Evolutionary conservation across 345 rosid genomes (phyloP).

Genomic region (Laguncularia racemosa): DNA sequence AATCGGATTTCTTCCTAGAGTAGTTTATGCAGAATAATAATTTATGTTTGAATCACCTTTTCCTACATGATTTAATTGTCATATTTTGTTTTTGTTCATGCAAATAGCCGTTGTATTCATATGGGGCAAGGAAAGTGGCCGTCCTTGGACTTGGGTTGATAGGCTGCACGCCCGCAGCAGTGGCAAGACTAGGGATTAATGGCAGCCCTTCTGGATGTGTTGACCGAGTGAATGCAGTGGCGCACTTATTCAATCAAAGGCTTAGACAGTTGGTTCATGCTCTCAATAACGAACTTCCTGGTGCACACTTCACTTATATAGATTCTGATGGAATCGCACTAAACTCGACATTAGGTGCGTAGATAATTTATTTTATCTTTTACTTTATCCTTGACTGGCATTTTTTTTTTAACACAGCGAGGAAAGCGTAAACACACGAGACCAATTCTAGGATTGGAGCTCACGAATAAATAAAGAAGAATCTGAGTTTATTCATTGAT

Average conservation of each 20-base stretch:
- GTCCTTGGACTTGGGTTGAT: constrained; percentile 23
- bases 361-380: too few species aligned
- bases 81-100: neutral
- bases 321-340: constrained; percentile 1
- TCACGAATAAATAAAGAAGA: too few species aligned
- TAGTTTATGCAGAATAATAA: too few species aligned
- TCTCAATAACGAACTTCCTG: constrained; percentile 11
- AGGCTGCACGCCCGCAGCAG: constrained; percentile 16
- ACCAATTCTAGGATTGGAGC: too few species aligned
- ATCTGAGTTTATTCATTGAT: too few species aligned
- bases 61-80: too few species aligned
- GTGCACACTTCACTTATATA: constrained; percentile 21
- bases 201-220: constrained; percentile 12
- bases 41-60: too few species aligned
- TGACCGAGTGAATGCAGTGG: constrained; percentile 8
- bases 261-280: constrained; percentile 15
- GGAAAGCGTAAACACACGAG: too few species aligned
- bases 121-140: constrained; percentile 32
- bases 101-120: constrained; percentile 17
- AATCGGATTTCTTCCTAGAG: too few species aligned
- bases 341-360: neutral
- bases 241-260: constrained; percentile 15
- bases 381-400: too few species aligned
- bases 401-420: too few species aligned
- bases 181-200: constrained; percentile 13